These are phyloP conservation scores for Tephrocybe rancida DNA, from an alignment of 768 basidiomycete species.

Conservation along the genomic window DNA sequence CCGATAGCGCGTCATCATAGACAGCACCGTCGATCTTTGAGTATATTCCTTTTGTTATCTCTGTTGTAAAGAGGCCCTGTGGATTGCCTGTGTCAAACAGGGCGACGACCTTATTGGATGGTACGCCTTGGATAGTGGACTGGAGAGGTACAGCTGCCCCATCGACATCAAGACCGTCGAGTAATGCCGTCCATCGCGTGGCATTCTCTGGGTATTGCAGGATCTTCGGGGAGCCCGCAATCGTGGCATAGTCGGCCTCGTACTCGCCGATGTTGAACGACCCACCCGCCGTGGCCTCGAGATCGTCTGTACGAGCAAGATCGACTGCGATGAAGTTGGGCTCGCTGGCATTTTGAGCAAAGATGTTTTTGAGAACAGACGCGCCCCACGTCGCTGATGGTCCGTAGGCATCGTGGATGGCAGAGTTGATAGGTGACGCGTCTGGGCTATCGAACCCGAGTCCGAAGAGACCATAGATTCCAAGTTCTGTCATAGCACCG, in stretches of 20 bases:
- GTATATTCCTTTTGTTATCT: slow-evolving; percentile 39
- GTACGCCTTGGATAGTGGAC: slow-evolving; percentile 31
- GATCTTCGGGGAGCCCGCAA: slow-evolving; percentile 31
- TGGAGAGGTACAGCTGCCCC: slow-evolving; percentile 25
- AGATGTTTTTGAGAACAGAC: slow-evolving; percentile 43
- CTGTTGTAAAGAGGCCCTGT: slow-evolving; percentile 32
- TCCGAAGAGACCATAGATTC: slow-evolving; percentile 36
- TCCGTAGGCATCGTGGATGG: slow-evolving; percentile 25
- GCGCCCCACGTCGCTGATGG: slow-evolving; percentile 29
- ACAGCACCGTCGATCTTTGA: slow-evolving; percentile 36
- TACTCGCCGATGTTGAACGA: slow-evolving; percentile 45
- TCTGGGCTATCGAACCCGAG: slow-evolving; percentile 31
- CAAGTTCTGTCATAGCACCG: slow-evolving; percentile 17
- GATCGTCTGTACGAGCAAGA: slow-evolving; percentile 40
- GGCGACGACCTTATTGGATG: slow-evolving; percentile 32
- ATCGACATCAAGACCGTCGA: slow-evolving; percentile 39
- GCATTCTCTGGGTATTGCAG: slow-evolving; percentile 33
- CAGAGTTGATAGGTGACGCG: slow-evolving; percentile 31
- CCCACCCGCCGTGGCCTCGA: slow-evolving; percentile 42
- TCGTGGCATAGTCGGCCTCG: slow-evolving; percentile 31
- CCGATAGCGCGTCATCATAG: slow-evolving; percentile 24
- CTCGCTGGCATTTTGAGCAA: slow-evolving; percentile 30
- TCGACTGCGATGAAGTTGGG: slow-evolving; percentile 45
- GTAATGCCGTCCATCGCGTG: slow-evolving; percentile 43
- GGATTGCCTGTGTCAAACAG: slow-evolving; percentile 49